phyloP scores from a whole-genome alignment of 352 stramenopile species.

The Phytophthora syringae region DNA sequence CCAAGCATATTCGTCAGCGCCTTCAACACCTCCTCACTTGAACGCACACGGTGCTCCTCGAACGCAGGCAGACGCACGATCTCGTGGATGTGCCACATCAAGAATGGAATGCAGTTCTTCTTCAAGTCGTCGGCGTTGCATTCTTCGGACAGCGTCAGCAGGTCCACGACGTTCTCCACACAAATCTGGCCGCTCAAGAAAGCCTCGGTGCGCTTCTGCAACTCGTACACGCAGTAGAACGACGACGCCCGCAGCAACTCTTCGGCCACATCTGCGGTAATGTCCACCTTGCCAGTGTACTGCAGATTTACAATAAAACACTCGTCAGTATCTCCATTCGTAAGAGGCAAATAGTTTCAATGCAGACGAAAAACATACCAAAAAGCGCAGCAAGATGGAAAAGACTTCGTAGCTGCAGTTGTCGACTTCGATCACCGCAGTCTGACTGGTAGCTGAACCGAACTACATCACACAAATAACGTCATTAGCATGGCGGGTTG shows the following conservation, averaged over 20 bases:
- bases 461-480: slow-evolving; percentile 55
- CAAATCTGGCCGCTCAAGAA: slow-evolving; percentile 85
- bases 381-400: slow-evolving; percentile 81
- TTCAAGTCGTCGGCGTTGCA: slow-evolving; percentile 84
- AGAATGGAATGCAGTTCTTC: slow-evolving; percentile 86
- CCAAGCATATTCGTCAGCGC: slow-evolving; percentile 82
- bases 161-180: slow-evolving; percentile 81
- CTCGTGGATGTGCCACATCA: slow-evolving; percentile 89
- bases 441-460: slow-evolving; percentile 80
- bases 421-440: slow-evolving; percentile 88
- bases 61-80: slow-evolving; percentile 81
- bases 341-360: neutral
- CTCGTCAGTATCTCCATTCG: slow-evolving; percentile 10
- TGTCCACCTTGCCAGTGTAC: slow-evolving; percentile 90
- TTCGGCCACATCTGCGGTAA: slow-evolving; percentile 82
- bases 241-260: slow-evolving; percentile 80
- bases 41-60: slow-evolving; percentile 77
- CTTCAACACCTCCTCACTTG: slow-evolving; percentile 86
- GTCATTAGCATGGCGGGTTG: slow-evolving; percentile 9
- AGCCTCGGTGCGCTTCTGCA: slow-evolving; percentile 85
- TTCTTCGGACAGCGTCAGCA: slow-evolving; percentile 79
- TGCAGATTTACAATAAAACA: slow-evolving; percentile 36
- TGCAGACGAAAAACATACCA: slow-evolving; percentile 53
- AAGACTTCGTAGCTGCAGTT: slow-evolving; percentile 92
- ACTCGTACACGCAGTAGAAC: slow-evolving; percentile 85